Conservation (phyloP, 495 filamentous ascomycete genomes). For the Letharia columbiana region DNA sequence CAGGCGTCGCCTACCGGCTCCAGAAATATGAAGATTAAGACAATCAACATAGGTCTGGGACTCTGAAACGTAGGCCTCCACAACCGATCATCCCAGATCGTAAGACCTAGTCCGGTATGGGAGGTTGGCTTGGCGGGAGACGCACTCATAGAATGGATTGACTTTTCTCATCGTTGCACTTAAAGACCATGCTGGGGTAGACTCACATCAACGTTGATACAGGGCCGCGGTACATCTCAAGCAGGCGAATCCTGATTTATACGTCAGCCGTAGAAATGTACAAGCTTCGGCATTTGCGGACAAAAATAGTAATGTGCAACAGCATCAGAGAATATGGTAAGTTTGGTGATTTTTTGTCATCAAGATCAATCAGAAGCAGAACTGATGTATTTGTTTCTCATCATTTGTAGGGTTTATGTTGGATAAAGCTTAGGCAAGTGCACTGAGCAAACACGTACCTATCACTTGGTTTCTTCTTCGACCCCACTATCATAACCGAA, state of each 20-base stretch:
- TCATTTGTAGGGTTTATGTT: constrained; percentile 46
- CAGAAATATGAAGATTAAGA: constrained; percentile 45
- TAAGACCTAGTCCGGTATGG: constrained; percentile 60
- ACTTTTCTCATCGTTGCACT: constrained; percentile 84
- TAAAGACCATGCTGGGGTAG: not conserved
- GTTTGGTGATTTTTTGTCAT: constrained; percentile 60
- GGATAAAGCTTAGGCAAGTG: constrained; percentile 7
- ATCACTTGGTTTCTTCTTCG: not conserved
- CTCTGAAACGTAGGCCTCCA: constrained; percentile 61
- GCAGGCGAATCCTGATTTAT: not conserved
- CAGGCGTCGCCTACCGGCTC: constrained; percentile 49
- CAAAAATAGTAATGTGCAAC: constrained; percentile 29
- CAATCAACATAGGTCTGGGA: constrained; percentile 44
- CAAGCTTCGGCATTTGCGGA: not conserved
- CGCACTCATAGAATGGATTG: constrained; percentile 98
- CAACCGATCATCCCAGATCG: constrained; percentile 70
- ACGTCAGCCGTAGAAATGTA: not conserved
- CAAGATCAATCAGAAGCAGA: constrained; percentile 86
- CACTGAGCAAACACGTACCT: constrained; percentile 6
- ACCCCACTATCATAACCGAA: not conserved
- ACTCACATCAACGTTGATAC: constrained; percentile 11
- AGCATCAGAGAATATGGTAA: constrained; percentile 65
- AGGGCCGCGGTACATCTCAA: constrained; percentile 14
- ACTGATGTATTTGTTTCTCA: constrained; percentile 75
- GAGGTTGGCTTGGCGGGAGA: constrained; percentile 64